Evolutionary conservation across 371 early-diverging fungal genomes (phyloP).

Genomic region (Rhizopus arrhizus): DNA sequence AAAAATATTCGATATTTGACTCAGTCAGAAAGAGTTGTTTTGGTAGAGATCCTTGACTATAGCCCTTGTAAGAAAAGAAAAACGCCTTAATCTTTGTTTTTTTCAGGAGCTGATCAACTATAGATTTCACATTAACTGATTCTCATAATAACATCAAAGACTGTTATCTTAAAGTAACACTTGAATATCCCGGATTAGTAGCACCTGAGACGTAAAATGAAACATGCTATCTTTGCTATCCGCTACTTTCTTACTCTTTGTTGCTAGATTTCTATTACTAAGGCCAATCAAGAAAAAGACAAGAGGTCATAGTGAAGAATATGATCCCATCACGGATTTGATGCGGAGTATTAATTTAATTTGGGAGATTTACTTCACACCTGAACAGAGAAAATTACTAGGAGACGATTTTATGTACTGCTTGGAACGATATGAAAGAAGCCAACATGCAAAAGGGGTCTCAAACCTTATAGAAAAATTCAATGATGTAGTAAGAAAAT

Average conservation of each 20-base stretch:
- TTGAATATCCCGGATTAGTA: conserved; percentile 10
- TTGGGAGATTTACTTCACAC: conserved; percentile 57
- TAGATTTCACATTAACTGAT: background rate
- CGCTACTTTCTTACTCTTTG: background rate
- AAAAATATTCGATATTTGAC: too few species aligned
- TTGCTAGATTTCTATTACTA: background rate
- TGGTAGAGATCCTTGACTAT: background rate
- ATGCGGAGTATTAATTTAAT: conserved; percentile 66
- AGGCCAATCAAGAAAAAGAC: conserved; percentile 32
- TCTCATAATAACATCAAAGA: background rate
- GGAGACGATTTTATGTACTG: background rate
- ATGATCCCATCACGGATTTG: conserved; percentile 78
- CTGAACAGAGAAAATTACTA: conserved; percentile 17
- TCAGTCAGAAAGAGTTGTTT: background rate
- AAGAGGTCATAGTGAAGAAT: conserved; percentile 59
- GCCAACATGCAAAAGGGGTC: background rate
- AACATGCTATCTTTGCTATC: background rate
- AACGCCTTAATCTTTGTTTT: background rate
- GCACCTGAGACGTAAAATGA: conserved; percentile 5
- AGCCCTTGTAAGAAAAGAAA: background rate
- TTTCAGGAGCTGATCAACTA: background rate
- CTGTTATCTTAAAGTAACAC: background rate
- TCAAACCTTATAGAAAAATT: background rate
- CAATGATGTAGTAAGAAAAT: background rate
- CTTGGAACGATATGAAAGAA: background rate